Base-by-base conservation (phyloP, 78 protist genomes). In the Dictyostelium capitatum region DNA sequence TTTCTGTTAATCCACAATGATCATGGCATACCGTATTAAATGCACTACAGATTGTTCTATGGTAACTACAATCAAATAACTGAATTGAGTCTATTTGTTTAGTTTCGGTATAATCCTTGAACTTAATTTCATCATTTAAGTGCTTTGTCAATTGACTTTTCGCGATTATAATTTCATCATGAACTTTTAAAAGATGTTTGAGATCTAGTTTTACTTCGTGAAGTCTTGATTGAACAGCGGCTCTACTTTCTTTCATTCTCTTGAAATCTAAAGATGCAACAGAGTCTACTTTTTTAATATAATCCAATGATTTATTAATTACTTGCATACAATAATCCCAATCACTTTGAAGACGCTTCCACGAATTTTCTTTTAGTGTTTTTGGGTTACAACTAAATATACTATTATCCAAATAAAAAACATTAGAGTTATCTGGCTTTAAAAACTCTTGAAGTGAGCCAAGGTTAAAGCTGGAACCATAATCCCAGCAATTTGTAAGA, bases 11-110 rank as follows among this genome's bases (percentile, higher is more conserved):
- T 0, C 64, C 46, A 79, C 89, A 80, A n/a, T 47, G 43, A 28
- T 62, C 75, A 62, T 80, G 89, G 10, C 89, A 80, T 37, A 80
- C 89, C 15, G 12, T 5, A 47, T 80, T 41, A 64, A 74, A 80
- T 0, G 20, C 47, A 80, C 77, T 64, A 20, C 89, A 80, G 6
- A 80, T 47, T 0, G 89, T 80, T 17, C 51, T 64, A 41, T 80
- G 62, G 15, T 80, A 80, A 11, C 28, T 14, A 12, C 57, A 37
- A 14, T 15, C 64, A 19, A 64, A 17, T 11, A 59, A 48, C 11
- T n/a, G 4, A 0, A 10, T 57, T 6, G 17, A 32, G 0, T 10
- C 37, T 4, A 59, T 25, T 41, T n/a, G 7, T 25, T 5, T 80
- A 0, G 1, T 80, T 62, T 4, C 6, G 6, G 54, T 80, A 46